Evolutionary conservation across 805 yeast species (phyloP).

Genomic region (Wickerhamomyces sydowiorum): DNA sequence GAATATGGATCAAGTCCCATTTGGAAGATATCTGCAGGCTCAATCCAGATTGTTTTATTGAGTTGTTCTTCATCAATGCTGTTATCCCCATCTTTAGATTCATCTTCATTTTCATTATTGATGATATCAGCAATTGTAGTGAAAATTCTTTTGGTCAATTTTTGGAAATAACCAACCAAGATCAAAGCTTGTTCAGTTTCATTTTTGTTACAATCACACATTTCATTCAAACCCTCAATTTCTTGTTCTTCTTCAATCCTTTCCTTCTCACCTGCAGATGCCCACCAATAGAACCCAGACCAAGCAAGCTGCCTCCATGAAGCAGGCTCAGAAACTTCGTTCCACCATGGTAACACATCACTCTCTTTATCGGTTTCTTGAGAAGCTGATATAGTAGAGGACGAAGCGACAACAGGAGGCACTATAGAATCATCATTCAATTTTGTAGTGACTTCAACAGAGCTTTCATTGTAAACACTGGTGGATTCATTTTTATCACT

Average conservation of each 20-base stretch:
- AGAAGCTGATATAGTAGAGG: too few species aligned
- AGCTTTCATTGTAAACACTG: background rate
- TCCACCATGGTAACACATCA: conserved; percentile 35
- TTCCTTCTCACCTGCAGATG: conserved; percentile 67
- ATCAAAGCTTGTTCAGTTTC: conserved; percentile 21
- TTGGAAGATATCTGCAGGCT: conserved; percentile 41
- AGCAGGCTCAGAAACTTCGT: conserved; percentile 37
- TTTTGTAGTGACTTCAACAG: background rate
- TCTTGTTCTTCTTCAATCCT: conserved; percentile 33
- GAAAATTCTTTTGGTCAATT: conserved; percentile 38
- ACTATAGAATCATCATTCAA: background rate
- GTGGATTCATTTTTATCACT: background rate
- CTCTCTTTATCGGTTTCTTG: background rate
- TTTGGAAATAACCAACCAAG: conserved; percentile 48
- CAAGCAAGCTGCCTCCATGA: conserved; percentile 56
- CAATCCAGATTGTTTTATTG: conserved; percentile 17
- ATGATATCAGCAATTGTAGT: conserved; percentile 31
- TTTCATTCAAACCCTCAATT: conserved; percentile 28
- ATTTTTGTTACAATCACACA: conserved; percentile 10
- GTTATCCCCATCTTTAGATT: conserved; percentile 4
- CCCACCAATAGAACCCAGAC: conserved; percentile 83
- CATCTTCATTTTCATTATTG: conserved; percentile 18
- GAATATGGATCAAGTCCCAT: conserved; percentile 58
- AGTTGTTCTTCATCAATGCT: conserved; percentile 8
- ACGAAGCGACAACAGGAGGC: too few species aligned